These are phyloP conservation scores for Malassezia sympodialis DNA, from an alignment of 1,284 basidiomycete genomes.

Conservation along the genomic window DNA sequence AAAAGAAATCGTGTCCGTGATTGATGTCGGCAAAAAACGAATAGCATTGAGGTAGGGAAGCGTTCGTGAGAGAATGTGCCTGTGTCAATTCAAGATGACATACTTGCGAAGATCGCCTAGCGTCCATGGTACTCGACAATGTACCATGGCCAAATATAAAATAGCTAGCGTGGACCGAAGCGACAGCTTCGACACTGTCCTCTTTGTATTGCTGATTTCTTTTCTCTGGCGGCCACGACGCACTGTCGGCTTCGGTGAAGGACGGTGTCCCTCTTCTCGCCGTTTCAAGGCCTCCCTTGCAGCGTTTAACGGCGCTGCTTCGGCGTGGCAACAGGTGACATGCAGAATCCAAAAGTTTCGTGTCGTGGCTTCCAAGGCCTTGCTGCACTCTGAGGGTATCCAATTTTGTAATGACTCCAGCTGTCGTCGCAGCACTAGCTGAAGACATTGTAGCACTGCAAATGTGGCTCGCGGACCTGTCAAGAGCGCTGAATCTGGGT, in stretches of 20 bases:
- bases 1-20: conserved; percentile 59
- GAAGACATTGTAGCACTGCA: conserved; percentile 19
- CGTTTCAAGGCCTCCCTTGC: not conserved
- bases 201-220: not conserved
- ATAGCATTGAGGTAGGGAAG: conserved; percentile 73
- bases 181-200: not conserved
- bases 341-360: conserved; percentile 26
- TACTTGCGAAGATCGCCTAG: conserved; percentile 13
- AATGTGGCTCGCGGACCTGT: conserved; percentile 8
- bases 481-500: conserved; percentile 1
- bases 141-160: conserved; percentile 13
- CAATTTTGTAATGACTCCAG: conserved; percentile 6
- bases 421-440: conserved; percentile 25
- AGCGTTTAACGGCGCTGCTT: conserved; percentile 8
- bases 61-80: conserved; percentile 10
- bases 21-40: conserved; percentile 57
- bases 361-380: conserved; percentile 3
- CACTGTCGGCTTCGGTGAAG: not conserved
- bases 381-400: not conserved
- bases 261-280: not conserved
- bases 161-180: conserved; percentile 12
- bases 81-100: not conserved
- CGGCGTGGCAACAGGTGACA: conserved; percentile 8
- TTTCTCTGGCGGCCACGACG: conserved; percentile 2
- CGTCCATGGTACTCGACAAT: conserved; percentile 9